Evolutionary conservation across 306 rosid genomes (phyloP).

Genomic region (Medicago ruthenica): DNA sequence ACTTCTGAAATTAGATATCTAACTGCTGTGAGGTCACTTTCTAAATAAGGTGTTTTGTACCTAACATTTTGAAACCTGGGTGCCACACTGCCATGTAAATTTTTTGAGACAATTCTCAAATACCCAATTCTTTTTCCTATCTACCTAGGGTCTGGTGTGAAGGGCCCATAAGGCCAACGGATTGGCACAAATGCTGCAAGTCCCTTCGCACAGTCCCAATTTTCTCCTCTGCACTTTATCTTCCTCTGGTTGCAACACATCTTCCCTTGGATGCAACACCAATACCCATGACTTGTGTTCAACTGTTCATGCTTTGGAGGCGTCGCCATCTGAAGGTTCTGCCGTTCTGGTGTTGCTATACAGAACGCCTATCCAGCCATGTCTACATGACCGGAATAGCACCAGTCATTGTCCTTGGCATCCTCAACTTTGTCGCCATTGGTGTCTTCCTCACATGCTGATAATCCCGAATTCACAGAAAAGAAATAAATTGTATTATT

Average conservation of each 20-base stretch:
- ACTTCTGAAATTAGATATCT: conserved; percentile 24
- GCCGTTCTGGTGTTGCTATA: too few relatives aligned
- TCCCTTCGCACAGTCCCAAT: neutral
- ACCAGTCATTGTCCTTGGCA: neutral
- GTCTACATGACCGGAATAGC: neutral
- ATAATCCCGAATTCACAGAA: too few relatives aligned
- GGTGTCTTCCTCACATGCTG: neutral
- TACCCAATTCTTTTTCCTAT: too few relatives aligned
- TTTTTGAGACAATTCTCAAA: conserved; percentile 6
- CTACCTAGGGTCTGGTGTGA: neutral
- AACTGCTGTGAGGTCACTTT: neutral
- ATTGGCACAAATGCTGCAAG: neutral
- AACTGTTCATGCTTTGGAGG: neutral
- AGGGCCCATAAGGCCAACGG: neutral
- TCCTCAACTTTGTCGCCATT: neutral
- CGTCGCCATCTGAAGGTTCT: too few relatives aligned
- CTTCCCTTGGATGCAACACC: neutral
- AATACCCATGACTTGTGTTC: neutral
- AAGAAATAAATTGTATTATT: too few relatives aligned
- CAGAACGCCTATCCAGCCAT: too few relatives aligned
- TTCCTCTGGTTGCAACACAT: neutral
- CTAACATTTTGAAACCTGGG: neutral
- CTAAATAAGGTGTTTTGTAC: conserved; percentile 9
- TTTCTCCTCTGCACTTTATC: neutral
- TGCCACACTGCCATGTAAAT: neutral